Evolutionary conservation across 73 alveolate genomes (phyloP), one percentile per base, ranked within the genome.

Genomic region (Paramecium primaurelia): DNA sequence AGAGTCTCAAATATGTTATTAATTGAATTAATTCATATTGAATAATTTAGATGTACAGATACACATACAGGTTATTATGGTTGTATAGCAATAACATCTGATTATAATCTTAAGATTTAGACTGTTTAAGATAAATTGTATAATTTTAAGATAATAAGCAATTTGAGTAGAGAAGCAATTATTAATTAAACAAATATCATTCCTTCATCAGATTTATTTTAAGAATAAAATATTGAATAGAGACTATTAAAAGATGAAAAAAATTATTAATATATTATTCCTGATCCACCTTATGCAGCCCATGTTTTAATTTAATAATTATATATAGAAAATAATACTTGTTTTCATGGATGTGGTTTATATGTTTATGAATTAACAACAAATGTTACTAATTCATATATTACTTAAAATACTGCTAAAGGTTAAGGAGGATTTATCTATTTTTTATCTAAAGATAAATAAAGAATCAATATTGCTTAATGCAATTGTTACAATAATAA

Each of bases 331-430:
- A 45, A 75, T 32, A 75, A 34, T 30, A 40, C 37, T 34, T 37
- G 60, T n/a, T 4, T 75, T 1, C 88, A 75, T 75, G 88, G 88
- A n/a, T 37, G 88, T 32, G 88, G 88, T 4, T 16, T 75, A 22
- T 11, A 34, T 5, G 20, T 75, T 4, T 75, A 34, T 38, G 64
- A 45, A 22, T 45, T 75, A n/a, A 75, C 88, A 1, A 45, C 88
- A 3, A 75, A 75, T 37, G 8, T 75, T 10, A 75, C 88, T 16
- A 22, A 8, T 32, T n/a, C 49, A 20, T 75, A 75, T 75, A 37
- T 68, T 37, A 37, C 88, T 22, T 38, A 32, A n/a, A 34, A 34
- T 10, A 2, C 1, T 5, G 88, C 49, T 11, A 2, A 0, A 37
- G 88, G 88, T 6, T 12, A 3, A 20, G 88, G 88, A 14, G 88